Evolutionary conservation across 2,329 filamentous ascomycete species (phyloP).

Genomic region (Neurospora crassa): DNA sequence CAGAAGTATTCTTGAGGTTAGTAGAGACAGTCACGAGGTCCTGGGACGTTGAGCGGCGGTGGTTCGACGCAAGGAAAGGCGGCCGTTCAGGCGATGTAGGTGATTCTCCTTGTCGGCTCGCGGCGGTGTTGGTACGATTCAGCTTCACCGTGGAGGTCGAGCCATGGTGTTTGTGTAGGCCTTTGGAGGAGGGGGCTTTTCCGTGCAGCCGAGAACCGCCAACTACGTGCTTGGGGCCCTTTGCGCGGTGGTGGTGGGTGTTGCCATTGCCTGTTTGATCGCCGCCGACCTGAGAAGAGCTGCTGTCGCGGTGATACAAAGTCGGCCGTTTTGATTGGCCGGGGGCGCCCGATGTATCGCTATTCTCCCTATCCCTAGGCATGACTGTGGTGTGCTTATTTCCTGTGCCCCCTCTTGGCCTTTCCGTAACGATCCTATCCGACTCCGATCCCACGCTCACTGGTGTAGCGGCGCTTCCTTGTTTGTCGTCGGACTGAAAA

Average conservation of each 20-base stretch:
- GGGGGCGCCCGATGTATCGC: constrained; percentile 33
- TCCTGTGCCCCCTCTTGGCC: constrained; percentile 1
- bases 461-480: background rate
- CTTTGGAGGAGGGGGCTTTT: constrained; percentile 43
- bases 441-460: background rate
- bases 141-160: constrained; percentile 19
- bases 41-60: constrained; percentile 39
- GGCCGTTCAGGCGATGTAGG: constrained; percentile 29
- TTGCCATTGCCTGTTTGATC: constrained; percentile 22
- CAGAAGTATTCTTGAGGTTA: constrained; percentile 42
- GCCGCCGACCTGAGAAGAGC: constrained; percentile 13
- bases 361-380: constrained; percentile 35
- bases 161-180: constrained; percentile 35
- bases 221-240: constrained; percentile 34
- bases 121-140: constrained; percentile 23
- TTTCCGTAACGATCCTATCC: background rate
- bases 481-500: background rate
- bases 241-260: constrained; percentile 24
- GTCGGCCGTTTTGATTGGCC: constrained; percentile 47
- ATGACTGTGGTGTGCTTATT: constrained; percentile 12
- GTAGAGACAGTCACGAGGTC: constrained; percentile 28
- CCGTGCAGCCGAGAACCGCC: constrained; percentile 36
- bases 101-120: constrained; percentile 28
- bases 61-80: constrained; percentile 25
- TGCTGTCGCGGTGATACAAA: constrained; percentile 14